These are phyloP conservation scores for Lichtheimia ornata DNA, from an alignment of 371 early-diverging fungal species.

Conservation along the genomic window DNA sequence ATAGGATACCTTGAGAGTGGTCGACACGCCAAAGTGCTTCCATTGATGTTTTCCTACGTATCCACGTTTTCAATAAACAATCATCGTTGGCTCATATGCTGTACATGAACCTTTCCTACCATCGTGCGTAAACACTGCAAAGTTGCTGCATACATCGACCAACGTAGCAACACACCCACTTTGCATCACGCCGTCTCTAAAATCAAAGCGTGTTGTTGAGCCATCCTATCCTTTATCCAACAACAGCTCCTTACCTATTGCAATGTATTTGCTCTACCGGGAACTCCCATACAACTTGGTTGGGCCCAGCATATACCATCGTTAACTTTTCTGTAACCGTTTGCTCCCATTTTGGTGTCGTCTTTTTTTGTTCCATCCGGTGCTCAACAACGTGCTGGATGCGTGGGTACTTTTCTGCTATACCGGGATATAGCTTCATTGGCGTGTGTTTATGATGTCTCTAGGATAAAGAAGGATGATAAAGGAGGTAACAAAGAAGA, in stretches of 20 bases:
- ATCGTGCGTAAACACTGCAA: conserved; percentile 25
- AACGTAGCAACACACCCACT: conserved; percentile 48
- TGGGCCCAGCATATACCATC: conserved; percentile 19
- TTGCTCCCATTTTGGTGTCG: too few relatives aligned
- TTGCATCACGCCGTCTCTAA: conserved; percentile 33
- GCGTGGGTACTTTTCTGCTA: too few relatives aligned
- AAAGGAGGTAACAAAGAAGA: too few relatives aligned
- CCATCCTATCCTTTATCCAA: neutral
- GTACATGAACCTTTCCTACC: conserved; percentile 6
- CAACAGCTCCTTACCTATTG: conserved; percentile 17
- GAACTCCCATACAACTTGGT: conserved; percentile 41
- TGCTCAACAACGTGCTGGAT: too few relatives aligned
- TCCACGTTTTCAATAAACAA: too few relatives aligned
- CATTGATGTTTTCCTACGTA: conserved; percentile 26
- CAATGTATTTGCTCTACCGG: conserved; percentile 27
- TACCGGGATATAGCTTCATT: too few relatives aligned
- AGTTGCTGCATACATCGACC: conserved; percentile 48
- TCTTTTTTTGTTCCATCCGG: too few relatives aligned
- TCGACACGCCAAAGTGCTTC: conserved; percentile 39
- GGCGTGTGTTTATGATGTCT: too few relatives aligned
- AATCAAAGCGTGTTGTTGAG: too few relatives aligned
- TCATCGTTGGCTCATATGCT: too few relatives aligned
- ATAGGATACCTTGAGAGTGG: conserved; percentile 38
- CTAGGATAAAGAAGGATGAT: too few relatives aligned
- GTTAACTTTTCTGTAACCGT: conserved; percentile 2